Evolutionary conservation across 140 eudicot genomes (phyloP), one percentile per base, ranked within the genome.

Genomic region (Stevia rebaudiana): DNA sequence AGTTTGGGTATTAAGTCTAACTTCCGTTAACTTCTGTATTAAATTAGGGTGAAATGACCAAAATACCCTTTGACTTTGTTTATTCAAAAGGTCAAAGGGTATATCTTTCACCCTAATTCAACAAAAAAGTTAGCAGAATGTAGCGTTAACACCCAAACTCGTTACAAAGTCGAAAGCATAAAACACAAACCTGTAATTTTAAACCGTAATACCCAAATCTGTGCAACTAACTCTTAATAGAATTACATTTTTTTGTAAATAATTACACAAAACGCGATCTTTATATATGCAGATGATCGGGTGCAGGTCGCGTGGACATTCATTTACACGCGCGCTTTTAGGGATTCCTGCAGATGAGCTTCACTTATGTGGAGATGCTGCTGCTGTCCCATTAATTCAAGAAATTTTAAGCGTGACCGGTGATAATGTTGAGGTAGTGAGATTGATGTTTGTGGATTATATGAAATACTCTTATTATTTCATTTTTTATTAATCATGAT

Each of bases 331-430:
- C 63, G 98, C 96, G 70, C 83, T 91, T 36, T 70, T 91, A 74
- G 98, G 98, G 13, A 76, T 91, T 74, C 61, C 96, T 43, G 89
- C 89, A 11, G 78, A 87, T 23, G 96, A 91, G 71, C 86, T 91
- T 73, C 98, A 91, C 73, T 74, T 91, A 21, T 91, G 98, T 63
- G 98, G 98, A 67, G 98, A 91, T 79, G 81, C 92, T 56, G 96
- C 98, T 66, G 96, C 92, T 68, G 92, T 91, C 73, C 98, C 89
- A 59, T 70, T 91, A 59, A 76, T 91, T 47, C 76, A 87, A 60
- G 87, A 87, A 53, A 81, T 91, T 40, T 82, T 91, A 61, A 83
- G 84, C 74, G 95, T 83, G 69, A 91, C 98, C 61, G 89, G 81
- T 41, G 98, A 91, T 25, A 64, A 54, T 74, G 70, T 91, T 18